Conservation (phyloP, 1,284 basidiomycete genomes). For the Chalciporus piperatoides region DNA sequence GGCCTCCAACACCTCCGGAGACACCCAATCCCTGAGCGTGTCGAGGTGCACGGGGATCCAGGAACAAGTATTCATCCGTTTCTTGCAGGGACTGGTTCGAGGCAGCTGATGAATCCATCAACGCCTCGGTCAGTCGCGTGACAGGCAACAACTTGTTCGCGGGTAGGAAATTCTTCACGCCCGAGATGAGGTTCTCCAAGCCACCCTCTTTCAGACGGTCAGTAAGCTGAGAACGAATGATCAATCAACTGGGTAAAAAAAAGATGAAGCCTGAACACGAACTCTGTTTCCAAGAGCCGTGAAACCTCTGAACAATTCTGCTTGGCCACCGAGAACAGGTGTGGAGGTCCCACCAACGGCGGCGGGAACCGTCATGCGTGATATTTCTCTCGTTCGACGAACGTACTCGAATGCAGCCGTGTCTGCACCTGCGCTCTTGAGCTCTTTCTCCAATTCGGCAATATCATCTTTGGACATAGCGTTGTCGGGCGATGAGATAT, state of each 20-base stretch:
- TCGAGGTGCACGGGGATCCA: constrained; percentile 84
- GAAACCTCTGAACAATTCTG: constrained; percentile 88
- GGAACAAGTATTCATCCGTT: constrained; percentile 93
- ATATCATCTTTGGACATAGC: constrained; percentile 84
- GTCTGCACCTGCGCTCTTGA: constrained; percentile 78
- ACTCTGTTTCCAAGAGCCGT: constrained; percentile 89
- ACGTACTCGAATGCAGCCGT: constrained; percentile 91
- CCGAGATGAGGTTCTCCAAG: constrained; percentile 93
- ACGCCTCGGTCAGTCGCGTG: constrained; percentile 89
- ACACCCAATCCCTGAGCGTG: constrained; percentile 51
- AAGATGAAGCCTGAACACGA: constrained; percentile 26
- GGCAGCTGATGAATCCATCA: constrained; percentile 94
- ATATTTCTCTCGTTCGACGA: constrained; percentile 87
- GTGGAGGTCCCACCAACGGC: constrained; percentile 64
- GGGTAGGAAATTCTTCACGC: constrained; percentile 97
- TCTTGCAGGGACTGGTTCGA: constrained; percentile 92
- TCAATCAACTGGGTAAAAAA: constrained; percentile 12
- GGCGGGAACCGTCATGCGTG: constrained; percentile 81
- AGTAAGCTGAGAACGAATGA: constrained; percentile 57
- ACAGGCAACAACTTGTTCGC: constrained; percentile 92
- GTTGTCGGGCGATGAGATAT: constrained; percentile 81
- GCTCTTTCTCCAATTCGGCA: constrained; percentile 81
- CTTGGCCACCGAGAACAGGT: constrained; percentile 69
- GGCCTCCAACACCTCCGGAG: constrained; percentile 46
- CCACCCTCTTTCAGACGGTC: constrained; percentile 93